phyloP scores from a whole-genome alignment of 2,329 filamentous ascomycete genomes.

The Neoscytalidium dimidiatum region DNA sequence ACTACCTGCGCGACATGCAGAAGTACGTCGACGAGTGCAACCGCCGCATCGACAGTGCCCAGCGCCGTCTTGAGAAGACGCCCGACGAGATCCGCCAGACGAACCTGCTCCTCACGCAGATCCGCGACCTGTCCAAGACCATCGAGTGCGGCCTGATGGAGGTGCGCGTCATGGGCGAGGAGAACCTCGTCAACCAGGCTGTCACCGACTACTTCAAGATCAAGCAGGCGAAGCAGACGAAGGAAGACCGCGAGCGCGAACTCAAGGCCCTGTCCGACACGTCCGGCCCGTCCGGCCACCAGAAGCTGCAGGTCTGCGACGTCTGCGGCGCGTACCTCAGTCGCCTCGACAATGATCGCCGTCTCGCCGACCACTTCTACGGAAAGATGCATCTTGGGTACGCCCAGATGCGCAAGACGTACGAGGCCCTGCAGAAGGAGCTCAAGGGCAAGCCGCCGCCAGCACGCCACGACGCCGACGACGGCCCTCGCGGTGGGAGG shows the following conservation, averaged over 20 bases:
- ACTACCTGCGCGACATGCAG: conserved; percentile 94
- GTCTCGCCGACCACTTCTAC: conserved; percentile 96
- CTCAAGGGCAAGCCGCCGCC: conserved; percentile 71
- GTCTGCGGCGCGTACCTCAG: conserved; percentile 95
- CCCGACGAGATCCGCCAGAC: conserved; percentile 97
- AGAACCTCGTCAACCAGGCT: conserved; percentile 76
- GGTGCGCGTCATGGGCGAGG: conserved; percentile 80
- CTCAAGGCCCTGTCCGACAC: conserved; percentile 90
- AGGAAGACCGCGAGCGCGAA: conserved; percentile 82
- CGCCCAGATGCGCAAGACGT: conserved; percentile 95
- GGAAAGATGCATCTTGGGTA: conserved; percentile 99
- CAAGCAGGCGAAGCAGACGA: conserved; percentile 75
- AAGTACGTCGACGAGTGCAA: conserved; percentile 98
- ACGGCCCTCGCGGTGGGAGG: conserved; percentile 37
- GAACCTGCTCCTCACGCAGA: conserved; percentile 82
- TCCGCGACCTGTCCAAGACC: conserved; percentile 75
- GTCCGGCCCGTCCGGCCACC: conserved; percentile 87
- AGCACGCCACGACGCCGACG: conserved; percentile 40
- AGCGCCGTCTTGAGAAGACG: conserved; percentile 91
- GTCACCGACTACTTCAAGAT: conserved; percentile 88
- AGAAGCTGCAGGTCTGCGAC: conserved; percentile 98
- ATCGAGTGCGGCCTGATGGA: conserved; percentile 84
- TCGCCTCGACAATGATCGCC: conserved; percentile 88
- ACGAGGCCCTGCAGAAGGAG: conserved; percentile 82
- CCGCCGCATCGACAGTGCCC: conserved; percentile 84